These are phyloP conservation scores for Xylariaceae sp. DNA, from an alignment of 2,329 filamentous ascomycete species.

Conservation along the genomic window DNA sequence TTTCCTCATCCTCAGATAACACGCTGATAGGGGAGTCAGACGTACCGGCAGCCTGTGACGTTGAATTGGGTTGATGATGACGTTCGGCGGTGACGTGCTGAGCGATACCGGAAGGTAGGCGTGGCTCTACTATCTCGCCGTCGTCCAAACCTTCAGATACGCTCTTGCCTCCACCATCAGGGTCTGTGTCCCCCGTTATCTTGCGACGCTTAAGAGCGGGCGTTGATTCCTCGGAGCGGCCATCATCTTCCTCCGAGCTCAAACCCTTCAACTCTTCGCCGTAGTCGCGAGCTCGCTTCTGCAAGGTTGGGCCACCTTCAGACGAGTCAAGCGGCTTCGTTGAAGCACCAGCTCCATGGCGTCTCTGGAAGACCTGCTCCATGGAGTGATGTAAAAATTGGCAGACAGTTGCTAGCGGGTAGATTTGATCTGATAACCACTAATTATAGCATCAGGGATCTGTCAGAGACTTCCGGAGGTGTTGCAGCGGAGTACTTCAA, in stretches of 20 bases:
- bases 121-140: constrained; percentile 34
- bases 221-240: constrained; percentile 9
- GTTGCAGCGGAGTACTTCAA: no score
- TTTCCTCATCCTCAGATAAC: constrained; percentile 23
- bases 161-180: constrained; percentile 10
- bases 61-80: constrained; percentile 1
- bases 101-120: constrained; percentile 6
- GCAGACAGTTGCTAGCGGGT: neutral
- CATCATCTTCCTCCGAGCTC: constrained; percentile 25
- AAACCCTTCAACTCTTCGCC: constrained; percentile 33
- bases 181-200: neutral
- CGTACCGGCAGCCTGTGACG: neutral
- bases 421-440: neutral
- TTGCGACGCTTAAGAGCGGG: constrained; percentile 27
- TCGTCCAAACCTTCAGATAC: constrained; percentile 31
- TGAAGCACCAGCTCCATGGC: neutral
- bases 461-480: no score
- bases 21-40: neutral
- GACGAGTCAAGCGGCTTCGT: neutral
- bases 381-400: constrained; percentile 8
- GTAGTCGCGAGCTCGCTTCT: constrained; percentile 31
- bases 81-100: neutral
- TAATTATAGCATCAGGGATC: neutral
- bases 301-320: constrained; percentile 9
- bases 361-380: constrained; percentile 4